Percentiles rank a stretch among this genome's conserved stretches.
Evolutionary conservation across 495 filamentous ascomycete species (phyloP).

Genomic region (Aspergillus diversus): DNA sequence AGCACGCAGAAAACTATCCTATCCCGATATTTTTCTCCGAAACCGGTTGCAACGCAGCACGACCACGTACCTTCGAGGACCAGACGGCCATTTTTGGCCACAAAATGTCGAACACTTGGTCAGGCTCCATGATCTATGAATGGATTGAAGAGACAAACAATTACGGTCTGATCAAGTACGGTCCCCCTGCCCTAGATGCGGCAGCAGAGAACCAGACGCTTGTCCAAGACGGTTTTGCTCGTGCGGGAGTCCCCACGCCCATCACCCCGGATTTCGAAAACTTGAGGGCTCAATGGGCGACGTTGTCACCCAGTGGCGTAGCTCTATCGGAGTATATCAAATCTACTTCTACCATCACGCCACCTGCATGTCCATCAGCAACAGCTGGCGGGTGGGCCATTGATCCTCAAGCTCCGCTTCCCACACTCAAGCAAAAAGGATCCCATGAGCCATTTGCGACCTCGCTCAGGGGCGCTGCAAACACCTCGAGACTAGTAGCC

Average conservation of each 20-base stretch:
- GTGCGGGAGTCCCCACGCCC: slow-evolving; percentile 74
- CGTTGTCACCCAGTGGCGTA: slow-evolving; percentile 68
- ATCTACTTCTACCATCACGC: slow-evolving; percentile 53
- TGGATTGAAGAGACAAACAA: slow-evolving; percentile 87
- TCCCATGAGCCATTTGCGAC: slow-evolving; percentile 20
- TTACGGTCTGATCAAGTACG: slow-evolving; percentile 85
- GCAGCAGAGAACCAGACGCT: slow-evolving; percentile 46
- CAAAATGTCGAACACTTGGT: slow-evolving; percentile 76
- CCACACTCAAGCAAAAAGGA: slow-evolving; percentile 61
- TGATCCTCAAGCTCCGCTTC: slow-evolving; percentile 66
- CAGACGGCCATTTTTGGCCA: slow-evolving; percentile 74
- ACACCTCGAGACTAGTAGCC: neutral
- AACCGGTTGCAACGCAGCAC: slow-evolving; percentile 72
- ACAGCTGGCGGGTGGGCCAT: slow-evolving; percentile 74
- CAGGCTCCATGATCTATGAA: slow-evolving; percentile 84
- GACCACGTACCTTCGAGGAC: slow-evolving; percentile 74
- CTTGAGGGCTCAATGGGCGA: slow-evolving; percentile 76
- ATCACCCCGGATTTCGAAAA: slow-evolving; percentile 77
- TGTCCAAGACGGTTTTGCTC: slow-evolving; percentile 66
- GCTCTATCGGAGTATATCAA: slow-evolving; percentile 65
- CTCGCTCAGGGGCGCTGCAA: neutral
- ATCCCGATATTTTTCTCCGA: slow-evolving; percentile 88
- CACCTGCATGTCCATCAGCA: slow-evolving; percentile 68
- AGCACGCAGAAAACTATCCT: slow-evolving; percentile 59
- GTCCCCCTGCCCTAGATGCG: slow-evolving; percentile 36